Evolutionary conservation across 164 flowering plant genomes (phyloP), one percentile per base, ranked within the genome.

Genomic region (Amborella trichopoda): DNA sequence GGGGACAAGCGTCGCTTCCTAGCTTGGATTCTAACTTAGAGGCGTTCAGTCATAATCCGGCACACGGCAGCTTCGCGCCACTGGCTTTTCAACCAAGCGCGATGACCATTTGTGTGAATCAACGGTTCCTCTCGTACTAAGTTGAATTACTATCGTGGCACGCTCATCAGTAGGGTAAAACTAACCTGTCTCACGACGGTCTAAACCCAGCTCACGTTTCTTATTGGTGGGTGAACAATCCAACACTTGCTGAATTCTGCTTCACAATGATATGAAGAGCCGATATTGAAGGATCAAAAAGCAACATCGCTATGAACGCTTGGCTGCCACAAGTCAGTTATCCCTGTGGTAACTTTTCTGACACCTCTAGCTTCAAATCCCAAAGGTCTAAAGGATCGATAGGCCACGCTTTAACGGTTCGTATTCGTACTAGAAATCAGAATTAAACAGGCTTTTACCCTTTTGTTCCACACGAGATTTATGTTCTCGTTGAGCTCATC

Each of bases 371-470:
- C 62, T 62, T 70, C 62, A 66, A 63, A 65, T 60, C 55, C 33
- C 22, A 54, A 70, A 60, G 68, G 66, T 54, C 65, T 70, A 68
- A 71, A 66, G 60, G 71, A 67, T 70, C 54, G 63, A 51, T 68
- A 64, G 64, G 74, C 62, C 68, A 68, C 53, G 52, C 64, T 68
- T 30, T 30, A 9, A 30, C 34, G 1, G 34, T 30, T 30, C 34
- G 1, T 30, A 30, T 30, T 30, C 1, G 34, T 30, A 30, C 1
- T 30, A 14, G 34, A 30, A 30, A 30, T 30, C 1, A 30, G 34
- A 30, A 30, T 30, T 14, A 30, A 30, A 30, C 1, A 14, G 14
- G 0, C 34, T 30, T 30, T 30, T 30, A 30, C 34, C 1, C 34
- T 30, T 30, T 30, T 30, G 34, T 30, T 30, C 34, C 34, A 30